Base-by-base conservation (phyloP, 768 basidiomycete species). In the Boletus rubropictus region DNA sequence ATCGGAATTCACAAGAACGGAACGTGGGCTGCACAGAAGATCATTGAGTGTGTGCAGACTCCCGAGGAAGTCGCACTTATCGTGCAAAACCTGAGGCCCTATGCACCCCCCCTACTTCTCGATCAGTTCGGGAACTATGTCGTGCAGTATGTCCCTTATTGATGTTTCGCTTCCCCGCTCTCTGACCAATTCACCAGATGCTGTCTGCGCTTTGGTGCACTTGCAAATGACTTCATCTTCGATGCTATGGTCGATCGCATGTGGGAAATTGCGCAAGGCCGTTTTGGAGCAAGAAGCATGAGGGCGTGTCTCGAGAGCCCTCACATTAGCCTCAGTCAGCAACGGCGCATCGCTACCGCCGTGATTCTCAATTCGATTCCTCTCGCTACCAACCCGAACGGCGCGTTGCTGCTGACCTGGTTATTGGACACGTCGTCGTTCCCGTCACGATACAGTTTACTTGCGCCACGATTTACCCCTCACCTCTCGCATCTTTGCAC, bases 1-100 rank as follows among this genome's bases (percentile, higher is more conserved):
- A 96, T 98, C 54, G 96, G 96, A 22, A 93, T 95, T 46, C 96
- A 99, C 75, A 98, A 98, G 75, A 98, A 99, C 56, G 96, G 96
- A 24, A 99, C 96, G 1, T 98, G 96, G 96, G 95, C 95, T 3
- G 94, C 94, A 3, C 96, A 99, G 69, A 98, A 97, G 77, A 92
- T 96, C 62, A 98, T 98, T 49, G 93, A 97, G 69, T 95, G 92
- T 52, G 89, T 93, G 36, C 80, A 84, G 47, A 84, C 77, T 27
- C 82, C 87, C 15, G 92, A 96, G 45, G 96, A 99, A 65, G 78
- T 93, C 45, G 75, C 75, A 6, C 67, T 95, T 33, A 83, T 99
- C 59, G 82, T 89, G 37, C 84, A 86, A 63, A 88, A 95, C 62
- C 69, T 99, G 50, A 75, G 89, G 49, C 84, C 96, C 0, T 99